These are phyloP conservation scores for Bretschneidera sinensis DNA, from an alignment of 345 rosid species.

Conservation along the genomic window DNA sequence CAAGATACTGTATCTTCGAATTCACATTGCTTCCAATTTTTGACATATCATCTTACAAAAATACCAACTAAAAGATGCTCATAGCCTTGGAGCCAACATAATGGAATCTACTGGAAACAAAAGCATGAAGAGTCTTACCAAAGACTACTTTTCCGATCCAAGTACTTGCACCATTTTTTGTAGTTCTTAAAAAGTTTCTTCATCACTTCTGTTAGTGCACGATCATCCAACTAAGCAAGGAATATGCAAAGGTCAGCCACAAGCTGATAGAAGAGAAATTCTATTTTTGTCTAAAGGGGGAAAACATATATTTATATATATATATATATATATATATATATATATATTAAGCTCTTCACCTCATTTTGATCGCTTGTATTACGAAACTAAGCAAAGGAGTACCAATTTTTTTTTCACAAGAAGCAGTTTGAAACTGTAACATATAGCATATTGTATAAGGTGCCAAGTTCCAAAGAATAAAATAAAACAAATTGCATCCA, in stretches of 20 bases:
- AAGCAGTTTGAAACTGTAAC: too few species aligned
- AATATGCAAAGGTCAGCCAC: neutral
- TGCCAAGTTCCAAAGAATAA: too few species aligned
- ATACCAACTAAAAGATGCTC: too few species aligned
- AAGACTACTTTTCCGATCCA: constrained; percentile 95
- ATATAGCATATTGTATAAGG: too few species aligned
- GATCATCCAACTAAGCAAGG: constrained; percentile 76
- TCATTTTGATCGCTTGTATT: neutral
- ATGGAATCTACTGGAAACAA: constrained; percentile 2
- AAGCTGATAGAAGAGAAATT: neutral
- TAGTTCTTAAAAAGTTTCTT: constrained; percentile 98
- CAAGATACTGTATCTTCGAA: neutral
- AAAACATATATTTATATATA: too few species aligned
- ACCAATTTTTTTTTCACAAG: too few species aligned
- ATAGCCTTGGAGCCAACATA: neutral
- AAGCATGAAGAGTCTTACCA: constrained; percentile 56
- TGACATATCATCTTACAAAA: too few species aligned
- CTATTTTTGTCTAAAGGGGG: too few species aligned
- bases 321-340: too few species aligned
- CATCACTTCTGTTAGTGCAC: constrained; percentile 94
- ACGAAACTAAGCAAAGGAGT: neutral
- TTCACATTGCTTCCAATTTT: too few species aligned
- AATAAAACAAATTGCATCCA: too few species aligned
- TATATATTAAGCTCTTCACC: neutral
- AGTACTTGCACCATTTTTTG: constrained; percentile 97